phyloP scores from a whole-genome alignment of 805 yeast genomes.

The Candida xiaguanensis region DNA sequence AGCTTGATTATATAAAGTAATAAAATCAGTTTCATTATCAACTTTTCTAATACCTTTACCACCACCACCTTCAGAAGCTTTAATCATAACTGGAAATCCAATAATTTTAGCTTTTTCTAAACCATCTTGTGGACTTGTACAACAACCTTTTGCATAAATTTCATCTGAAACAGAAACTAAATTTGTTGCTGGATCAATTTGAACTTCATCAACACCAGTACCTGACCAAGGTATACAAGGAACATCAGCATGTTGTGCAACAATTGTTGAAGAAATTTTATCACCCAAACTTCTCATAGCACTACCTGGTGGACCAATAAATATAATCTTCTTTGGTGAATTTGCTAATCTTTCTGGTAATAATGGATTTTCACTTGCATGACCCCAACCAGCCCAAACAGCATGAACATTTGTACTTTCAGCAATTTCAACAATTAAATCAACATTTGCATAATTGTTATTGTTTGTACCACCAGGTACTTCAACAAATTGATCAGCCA shows the following conservation, averaged over 20 bases:
- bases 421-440: slow-evolving; percentile 92
- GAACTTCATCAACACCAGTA: slow-evolving; percentile 87
- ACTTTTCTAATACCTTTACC: slow-evolving; percentile 99
- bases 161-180: slow-evolving; percentile 87
- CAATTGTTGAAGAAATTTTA: slow-evolving; percentile 95
- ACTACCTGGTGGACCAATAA: slow-evolving; percentile 98
- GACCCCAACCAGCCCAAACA: slow-evolving; percentile 99
- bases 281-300: slow-evolving; percentile 99
- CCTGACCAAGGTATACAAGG: slow-evolving; percentile 99
- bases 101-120: slow-evolving; percentile 76
- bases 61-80: slow-evolving; percentile 99
- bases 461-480: slow-evolving; percentile 99
- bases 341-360: slow-evolving; percentile 92
- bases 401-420: slow-evolving; percentile 97
- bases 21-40: slow-evolving; percentile 75
- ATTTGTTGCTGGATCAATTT: slow-evolving; percentile 61
- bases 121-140: slow-evolving; percentile 83
- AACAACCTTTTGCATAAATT: slow-evolving; percentile 85
- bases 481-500: slow-evolving; percentile 98
- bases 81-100: slow-evolving; percentile 98
- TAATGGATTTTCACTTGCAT: slow-evolving; percentile 96
- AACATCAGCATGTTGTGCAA: slow-evolving; percentile 96
- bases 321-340: slow-evolving; percentile 85
- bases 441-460: slow-evolving; percentile 97
- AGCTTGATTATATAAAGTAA: slow-evolving; percentile 81